A percentile compares a stretch with the other conserved stretches of the same genome.
phyloP scores from a whole-genome alignment of 148 eudicot species.

The Bassia scoparia region DNA sequence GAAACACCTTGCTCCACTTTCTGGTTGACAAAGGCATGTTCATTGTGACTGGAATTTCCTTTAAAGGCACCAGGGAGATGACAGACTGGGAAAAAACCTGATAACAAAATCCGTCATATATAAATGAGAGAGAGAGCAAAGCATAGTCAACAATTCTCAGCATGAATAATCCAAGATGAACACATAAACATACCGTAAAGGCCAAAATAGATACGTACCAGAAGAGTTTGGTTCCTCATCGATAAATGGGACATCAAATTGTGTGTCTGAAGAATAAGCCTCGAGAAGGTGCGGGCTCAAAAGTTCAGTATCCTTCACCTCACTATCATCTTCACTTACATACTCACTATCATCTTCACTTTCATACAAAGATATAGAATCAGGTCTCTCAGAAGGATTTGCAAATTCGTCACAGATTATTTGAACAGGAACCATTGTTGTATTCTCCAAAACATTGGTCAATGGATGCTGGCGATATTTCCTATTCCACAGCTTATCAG shows the following conservation, averaged over 20 bases:
- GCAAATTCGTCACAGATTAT: slow-evolving; percentile 53
- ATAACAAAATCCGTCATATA: no score
- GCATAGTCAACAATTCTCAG: no score
- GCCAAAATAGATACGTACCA: slow-evolving; percentile 44
- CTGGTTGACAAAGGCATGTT: slow-evolving; percentile 34
- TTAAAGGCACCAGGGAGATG: slow-evolving; percentile 14
- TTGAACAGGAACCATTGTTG: slow-evolving; percentile 69
- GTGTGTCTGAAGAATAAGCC: slow-evolving; percentile 32
- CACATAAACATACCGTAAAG: background rate
- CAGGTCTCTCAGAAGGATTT: slow-evolving; percentile 45
- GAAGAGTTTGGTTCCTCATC: slow-evolving; percentile 39
- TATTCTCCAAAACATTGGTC: slow-evolving; percentile 67
- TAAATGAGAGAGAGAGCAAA: no score
- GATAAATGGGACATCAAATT: slow-evolving; percentile 63
- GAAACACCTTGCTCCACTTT: slow-evolving; percentile 48
- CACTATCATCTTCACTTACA: no score
- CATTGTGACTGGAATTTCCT: slow-evolving; percentile 33
- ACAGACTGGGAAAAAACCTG: slow-evolving; percentile 22
- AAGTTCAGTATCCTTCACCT: slow-evolving; percentile 39
- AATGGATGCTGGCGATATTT: slow-evolving; percentile 56
- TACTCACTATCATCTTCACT: no score
- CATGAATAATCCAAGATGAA: no score
- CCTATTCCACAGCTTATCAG: slow-evolving; percentile 59
- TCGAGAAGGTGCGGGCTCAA: slow-evolving; percentile 30
- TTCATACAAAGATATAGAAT: slow-evolving; percentile 44